Percentiles rank a stretch among this genome's conserved stretches.
phyloP scores from a whole-genome alignment of 352 stramenopile species.

The Plasmopara muralis region DNA sequence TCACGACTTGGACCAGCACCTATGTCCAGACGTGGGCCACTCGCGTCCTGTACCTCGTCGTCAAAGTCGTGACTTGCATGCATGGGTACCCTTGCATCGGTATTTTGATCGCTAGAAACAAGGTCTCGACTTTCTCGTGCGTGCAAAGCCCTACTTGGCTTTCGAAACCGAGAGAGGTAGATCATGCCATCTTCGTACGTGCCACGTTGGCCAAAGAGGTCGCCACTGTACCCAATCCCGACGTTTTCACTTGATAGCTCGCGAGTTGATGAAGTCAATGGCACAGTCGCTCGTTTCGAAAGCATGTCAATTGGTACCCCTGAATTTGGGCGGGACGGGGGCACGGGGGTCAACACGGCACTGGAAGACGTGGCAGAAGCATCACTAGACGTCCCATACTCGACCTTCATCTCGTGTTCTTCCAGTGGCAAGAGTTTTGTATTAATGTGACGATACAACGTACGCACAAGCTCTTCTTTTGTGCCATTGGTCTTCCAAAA shows the following conservation, averaged over 20 bases:
- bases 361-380: background rate
- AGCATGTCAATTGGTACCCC: conserved; percentile 35
- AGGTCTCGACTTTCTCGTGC: conserved; percentile 17
- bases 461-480: conserved; percentile 84
- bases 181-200: conserved; percentile 86
- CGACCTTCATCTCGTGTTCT: conserved; percentile 27
- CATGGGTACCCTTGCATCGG: conserved; percentile 22
- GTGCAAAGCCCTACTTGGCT: conserved; percentile 35
- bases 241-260: conserved; percentile 37
- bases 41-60: conserved; percentile 39
- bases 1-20: conserved; percentile 34
- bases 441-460: conserved; percentile 83
- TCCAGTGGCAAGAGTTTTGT: conserved; percentile 77
- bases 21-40: conserved; percentile 33
- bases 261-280: conserved; percentile 17
- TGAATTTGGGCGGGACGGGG: conserved; percentile 31
- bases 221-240: conserved; percentile 59
- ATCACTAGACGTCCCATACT: too few species aligned
- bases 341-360: conserved; percentile 16
- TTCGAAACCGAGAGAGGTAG: conserved; percentile 77
- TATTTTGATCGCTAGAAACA: conserved; percentile 8
- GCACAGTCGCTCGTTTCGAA: conserved; percentile 41
- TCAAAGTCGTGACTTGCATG: conserved; percentile 32
- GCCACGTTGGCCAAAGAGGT: conserved; percentile 78
- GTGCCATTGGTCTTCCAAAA: conserved; percentile 88